Conservation (phyloP, 306 rosid genomes). For the Fragaria nilgerrensis region DNA sequence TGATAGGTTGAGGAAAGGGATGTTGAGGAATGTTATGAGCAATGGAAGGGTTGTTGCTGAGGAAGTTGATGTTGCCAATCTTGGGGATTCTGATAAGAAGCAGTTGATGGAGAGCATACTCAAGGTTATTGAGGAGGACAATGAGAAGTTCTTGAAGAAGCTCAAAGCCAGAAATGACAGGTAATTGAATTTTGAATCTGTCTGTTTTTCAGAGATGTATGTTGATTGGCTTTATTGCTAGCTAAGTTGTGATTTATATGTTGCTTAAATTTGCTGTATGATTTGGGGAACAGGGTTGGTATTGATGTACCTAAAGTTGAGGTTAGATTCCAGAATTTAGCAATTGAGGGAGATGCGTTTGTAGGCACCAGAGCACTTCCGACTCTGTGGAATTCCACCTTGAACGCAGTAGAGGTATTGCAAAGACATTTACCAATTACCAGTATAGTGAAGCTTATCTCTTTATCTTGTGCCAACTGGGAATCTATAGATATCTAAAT, state of each 20-base stretch:
- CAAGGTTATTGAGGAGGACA: constrained; percentile 62
- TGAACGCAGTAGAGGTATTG: constrained; percentile 54
- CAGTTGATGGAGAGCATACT: constrained; percentile 56
- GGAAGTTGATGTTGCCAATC: constrained; percentile 61
- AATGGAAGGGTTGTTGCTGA: constrained; percentile 47
- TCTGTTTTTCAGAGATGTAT: not conserved
- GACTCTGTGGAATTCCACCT: constrained; percentile 51
- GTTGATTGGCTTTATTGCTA: not conserved
- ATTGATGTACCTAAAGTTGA: constrained; percentile 59
- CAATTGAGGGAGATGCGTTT: constrained; percentile 60
- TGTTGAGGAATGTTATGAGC: constrained; percentile 48
- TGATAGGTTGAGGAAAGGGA: constrained; percentile 62
- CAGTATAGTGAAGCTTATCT: not conserved
- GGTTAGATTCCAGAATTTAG: constrained; percentile 48
- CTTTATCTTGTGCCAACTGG: not conserved
- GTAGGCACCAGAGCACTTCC: constrained; percentile 62
- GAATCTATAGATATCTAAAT: constrained; percentile 1
- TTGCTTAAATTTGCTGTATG: not conserved
- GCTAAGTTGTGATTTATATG: not conserved
- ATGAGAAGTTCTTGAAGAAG: constrained; percentile 48
- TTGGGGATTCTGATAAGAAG: constrained; percentile 51
- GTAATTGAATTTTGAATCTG: constrained; percentile 16
- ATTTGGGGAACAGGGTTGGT: constrained; percentile 46
- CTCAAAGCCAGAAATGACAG: constrained; percentile 59
- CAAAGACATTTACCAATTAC: no score